Evolutionary conservation across 805 yeast genomes (phyloP), one percentile per base, ranked within the genome.

Genomic region (Metschnikowia bowlesiae): DNA sequence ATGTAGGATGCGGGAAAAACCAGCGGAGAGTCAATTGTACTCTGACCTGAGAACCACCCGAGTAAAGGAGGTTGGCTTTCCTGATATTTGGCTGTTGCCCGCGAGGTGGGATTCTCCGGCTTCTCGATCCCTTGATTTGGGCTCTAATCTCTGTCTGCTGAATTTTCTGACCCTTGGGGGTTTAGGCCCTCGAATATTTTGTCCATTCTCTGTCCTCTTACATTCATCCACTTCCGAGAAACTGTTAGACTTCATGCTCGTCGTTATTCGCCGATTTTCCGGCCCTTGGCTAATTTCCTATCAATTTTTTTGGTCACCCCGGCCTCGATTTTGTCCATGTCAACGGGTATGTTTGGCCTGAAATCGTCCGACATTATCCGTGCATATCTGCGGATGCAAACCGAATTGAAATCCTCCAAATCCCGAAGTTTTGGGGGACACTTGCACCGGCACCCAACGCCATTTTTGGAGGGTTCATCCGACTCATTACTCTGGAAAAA

Each of bases 391-490:
- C 69, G 64, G 41, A 81, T 68, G 64, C 89, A 84, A 33, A 78
- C 71, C 7, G 76, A 70, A 1, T 72, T 69, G 31, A 39, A 28
- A 57, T 84, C 79, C 63, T 84, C 92, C 45, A 82, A 72, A 52
- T 84, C 91, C 29, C 57, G 51, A 46, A 64, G 71, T 4, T 49
- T 49, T 2, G 53, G 35, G 5, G 88, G 96, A 68, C 98, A 91
- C 54, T 78, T 75, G 66, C 98, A 91, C 38, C 96, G 72, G 65
- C 98, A 91, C 1, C 97, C 97, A 7, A 82, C 82, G 0, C 96
- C 80, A 46, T 66, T 62, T 7, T 63, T 66, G 16, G 57, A 63
- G 6, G 71, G 71, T 32, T 34, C 51, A 47, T 71, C 70, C 3
- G 72, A 69, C 4, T 44, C 43, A 2, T 14, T 11, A 13, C 26